Base-by-base conservation (phyloP, 2,329 filamentous ascomycete species). In the Clarireedia homoeocarpa region DNA sequence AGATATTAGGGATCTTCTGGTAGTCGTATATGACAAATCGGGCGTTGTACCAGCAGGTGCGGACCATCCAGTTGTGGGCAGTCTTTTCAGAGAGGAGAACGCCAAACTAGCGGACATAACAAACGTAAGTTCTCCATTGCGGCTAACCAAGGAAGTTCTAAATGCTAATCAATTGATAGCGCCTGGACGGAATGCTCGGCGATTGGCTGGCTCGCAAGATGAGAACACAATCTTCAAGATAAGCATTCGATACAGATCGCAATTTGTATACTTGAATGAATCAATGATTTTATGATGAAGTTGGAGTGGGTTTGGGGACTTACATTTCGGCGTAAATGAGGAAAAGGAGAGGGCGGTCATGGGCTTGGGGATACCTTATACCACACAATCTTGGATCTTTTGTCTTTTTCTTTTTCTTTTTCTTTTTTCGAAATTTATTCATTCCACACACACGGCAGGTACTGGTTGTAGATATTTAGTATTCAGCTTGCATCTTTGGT, bases 11-110 rank as follows among this genome's bases (percentile, higher is more conserved):
- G 92, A 99, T 69, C 81, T 97, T 69, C 79, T 97, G 51, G 81
- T 91, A 39, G 88, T 99, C 59, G 90, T 99, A 27, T 91, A 96
- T 68, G 91, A 97, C 72, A 96, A 91, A 70, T 88, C 84, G 14
- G 88, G 91, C 58, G 84, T 95, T 15, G 80, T 84, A 44, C 88
- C 90, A 17, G 88, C 86, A 6, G 83, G 86, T 1, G 80, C 82
- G n/a, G 89, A 96, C 56, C 91, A 97, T 70, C 92, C 92, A 0
- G 78, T 95, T 46, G 89, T 88, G 51, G 83, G 83, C 14, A 82
- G 84, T 23, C 74, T 97, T 54, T 97, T 95, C 74, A 84, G 84
- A 50, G 89, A 95, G 68, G 89, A 96, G 72, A 91, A 90, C 67
- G 88, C 87, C 63, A 87, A 87, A 67, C 73, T 97, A 67, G 86